Evolutionary conservation across 2,329 filamentous ascomycete species (phyloP).

Genomic region (Cryphonectria radicalis): DNA sequence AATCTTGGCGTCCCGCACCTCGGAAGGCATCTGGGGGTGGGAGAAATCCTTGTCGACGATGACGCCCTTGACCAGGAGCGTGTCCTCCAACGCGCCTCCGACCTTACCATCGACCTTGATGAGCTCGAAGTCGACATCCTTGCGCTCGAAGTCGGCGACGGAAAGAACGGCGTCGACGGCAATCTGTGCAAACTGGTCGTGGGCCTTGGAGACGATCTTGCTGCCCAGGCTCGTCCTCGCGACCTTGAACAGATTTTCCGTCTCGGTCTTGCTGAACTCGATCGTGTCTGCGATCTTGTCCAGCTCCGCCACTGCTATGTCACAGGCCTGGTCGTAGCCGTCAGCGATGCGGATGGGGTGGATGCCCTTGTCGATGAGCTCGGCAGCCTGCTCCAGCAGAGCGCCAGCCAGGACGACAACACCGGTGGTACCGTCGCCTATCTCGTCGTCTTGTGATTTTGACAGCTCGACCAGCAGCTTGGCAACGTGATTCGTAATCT

Average conservation of each 20-base stretch:
- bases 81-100: constrained; percentile 90
- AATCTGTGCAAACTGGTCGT: constrained; percentile 97
- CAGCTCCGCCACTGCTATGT: constrained; percentile 90
- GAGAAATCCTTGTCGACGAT: constrained; percentile 99
- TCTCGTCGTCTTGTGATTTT: constrained; percentile 98
- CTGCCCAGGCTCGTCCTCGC: constrained; percentile 94
- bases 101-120: constrained; percentile 99
- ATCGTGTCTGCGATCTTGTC: constrained; percentile 93
- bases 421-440: constrained; percentile 96
- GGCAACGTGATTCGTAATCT: constrained; percentile 97
- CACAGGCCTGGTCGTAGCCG: constrained; percentile 96
- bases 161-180: constrained; percentile 96
- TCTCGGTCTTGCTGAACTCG: constrained; percentile 79
- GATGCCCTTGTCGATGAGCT: constrained; percentile 99
- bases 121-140: constrained; percentile 97
- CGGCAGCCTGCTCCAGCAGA: constrained; percentile 92
- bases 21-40: constrained; percentile 97
- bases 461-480: constrained; percentile 96
- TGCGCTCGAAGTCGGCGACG: constrained; percentile 92
- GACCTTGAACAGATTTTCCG: constrained; percentile 87
- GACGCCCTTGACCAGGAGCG: constrained; percentile 93
- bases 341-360: constrained; percentile 98
- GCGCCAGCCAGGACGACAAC: constrained; percentile 96
- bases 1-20: constrained; percentile 93
- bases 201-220: constrained; percentile 98